Evolutionary conservation across 164 flowering plant species (phyloP).

Genomic region (Buxus sempervirens): DNA sequence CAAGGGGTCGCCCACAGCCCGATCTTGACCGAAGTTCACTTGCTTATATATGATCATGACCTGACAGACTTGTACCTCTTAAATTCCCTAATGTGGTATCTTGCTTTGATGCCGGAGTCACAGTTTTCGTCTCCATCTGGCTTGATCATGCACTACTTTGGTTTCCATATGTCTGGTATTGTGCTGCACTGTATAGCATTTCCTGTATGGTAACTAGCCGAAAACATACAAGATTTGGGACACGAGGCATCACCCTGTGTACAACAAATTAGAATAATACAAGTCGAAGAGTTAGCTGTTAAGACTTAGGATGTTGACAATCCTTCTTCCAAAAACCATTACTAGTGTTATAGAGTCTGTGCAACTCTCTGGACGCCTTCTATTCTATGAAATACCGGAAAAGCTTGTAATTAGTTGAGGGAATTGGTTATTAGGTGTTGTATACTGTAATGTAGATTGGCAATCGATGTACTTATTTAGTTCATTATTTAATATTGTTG

Average conservation of each 20-base stretch:
- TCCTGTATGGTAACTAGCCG: background rate
- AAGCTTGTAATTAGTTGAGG: slow-evolving; percentile 7
- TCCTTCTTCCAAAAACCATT: background rate
- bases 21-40: slow-evolving; percentile 80
- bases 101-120: no score
- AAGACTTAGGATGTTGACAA: background rate
- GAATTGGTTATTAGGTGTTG: slow-evolving; percentile 2
- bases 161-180: background rate
- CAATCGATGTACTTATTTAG: background rate
- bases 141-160: no score
- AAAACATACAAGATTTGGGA: slow-evolving; percentile 7
- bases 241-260: slow-evolving; percentile 5
- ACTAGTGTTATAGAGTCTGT: slow-evolving; percentile 1
- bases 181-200: background rate
- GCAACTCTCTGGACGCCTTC: slow-evolving; percentile 7
- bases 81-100: no score
- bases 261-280: slow-evolving; percentile 7
- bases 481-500: background rate
- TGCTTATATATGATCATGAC: slow-evolving; percentile 65
- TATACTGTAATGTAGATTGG: slow-evolving; percentile 22
- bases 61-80: background rate
- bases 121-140: no score
- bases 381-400: slow-evolving; percentile 1
- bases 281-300: slow-evolving; percentile 13
- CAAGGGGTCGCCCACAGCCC: slow-evolving; percentile 97